These are phyloP conservation scores for Fusarium tricinctum DNA, from an alignment of 2,329 filamentous ascomycete species.

Conservation along the genomic window DNA sequence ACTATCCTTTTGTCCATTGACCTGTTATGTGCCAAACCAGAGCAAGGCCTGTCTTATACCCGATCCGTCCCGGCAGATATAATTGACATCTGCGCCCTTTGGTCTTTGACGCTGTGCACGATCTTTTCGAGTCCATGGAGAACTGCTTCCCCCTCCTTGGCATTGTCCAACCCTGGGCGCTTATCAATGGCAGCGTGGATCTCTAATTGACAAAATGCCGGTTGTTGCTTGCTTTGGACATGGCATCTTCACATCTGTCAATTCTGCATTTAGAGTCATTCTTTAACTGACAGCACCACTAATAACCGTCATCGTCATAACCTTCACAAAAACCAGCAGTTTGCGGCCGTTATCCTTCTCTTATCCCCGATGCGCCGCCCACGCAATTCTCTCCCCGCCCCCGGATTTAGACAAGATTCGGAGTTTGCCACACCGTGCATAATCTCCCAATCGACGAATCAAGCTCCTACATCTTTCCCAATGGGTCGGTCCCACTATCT, in stretches of 20 bases:
- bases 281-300: background rate
- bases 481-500: slow-evolving; percentile 16
- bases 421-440: slow-evolving; percentile 39
- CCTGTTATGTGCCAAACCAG: background rate
- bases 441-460: slow-evolving; percentile 35
- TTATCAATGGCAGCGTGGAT: slow-evolving; percentile 5
- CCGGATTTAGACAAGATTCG: slow-evolving; percentile 46
- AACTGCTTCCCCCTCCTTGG: slow-evolving; percentile 6
- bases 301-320: slow-evolving; percentile 8
- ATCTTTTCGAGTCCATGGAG: slow-evolving; percentile 18
- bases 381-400: slow-evolving; percentile 30
- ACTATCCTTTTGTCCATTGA: background rate
- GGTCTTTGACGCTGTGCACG: slow-evolving; percentile 37
- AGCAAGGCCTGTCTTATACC: slow-evolving; percentile 21
- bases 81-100: slow-evolving; percentile 49
- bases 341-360: slow-evolving; percentile 2
- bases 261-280: background rate
- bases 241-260: background rate
- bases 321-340: slow-evolving; percentile 2
- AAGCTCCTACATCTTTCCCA: slow-evolving; percentile 7
- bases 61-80: slow-evolving; percentile 32
- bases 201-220: slow-evolving; percentile 1
- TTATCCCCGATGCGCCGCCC: slow-evolving; percentile 35
- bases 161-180: background rate
- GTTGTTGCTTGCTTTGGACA: background rate